These are phyloP conservation scores for Phytophthora cryptogea DNA, from an alignment of 352 stramenopile genomes.

Conservation along the genomic window DNA sequence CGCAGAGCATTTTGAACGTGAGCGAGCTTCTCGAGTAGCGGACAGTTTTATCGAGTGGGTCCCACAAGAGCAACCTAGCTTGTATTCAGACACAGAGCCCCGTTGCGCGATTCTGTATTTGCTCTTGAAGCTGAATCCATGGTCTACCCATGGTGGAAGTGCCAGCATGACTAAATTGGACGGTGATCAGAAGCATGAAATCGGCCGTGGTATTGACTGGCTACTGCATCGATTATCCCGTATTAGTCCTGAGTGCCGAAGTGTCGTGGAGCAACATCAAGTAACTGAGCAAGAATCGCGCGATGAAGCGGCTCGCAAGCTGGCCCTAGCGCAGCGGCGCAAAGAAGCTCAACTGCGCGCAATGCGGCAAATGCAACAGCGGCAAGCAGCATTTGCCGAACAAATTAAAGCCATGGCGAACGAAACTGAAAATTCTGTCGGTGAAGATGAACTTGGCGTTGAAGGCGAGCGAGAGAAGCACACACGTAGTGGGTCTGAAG, in stretches of 20 bases:
- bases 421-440: slow-evolving; percentile 47
- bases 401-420: slow-evolving; percentile 71
- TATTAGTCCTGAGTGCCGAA: slow-evolving; percentile 47
- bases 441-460: slow-evolving; percentile 43
- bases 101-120: slow-evolving; percentile 56
- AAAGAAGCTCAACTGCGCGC: slow-evolving; percentile 80
- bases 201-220: slow-evolving; percentile 80
- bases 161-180: slow-evolving; percentile 67
- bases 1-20: slow-evolving; percentile 45
- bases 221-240: slow-evolving; percentile 68
- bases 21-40: slow-evolving; percentile 47
- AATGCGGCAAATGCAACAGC: slow-evolving; percentile 80
- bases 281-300: slow-evolving; percentile 61
- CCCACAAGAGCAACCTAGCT: slow-evolving; percentile 46
- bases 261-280: slow-evolving; percentile 58
- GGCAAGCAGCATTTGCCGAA: slow-evolving; percentile 79
- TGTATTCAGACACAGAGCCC: slow-evolving; percentile 33
- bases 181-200: slow-evolving; percentile 85
- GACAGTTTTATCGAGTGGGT: slow-evolving; percentile 68
- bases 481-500: slow-evolving; percentile 31
- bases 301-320: slow-evolving; percentile 74
- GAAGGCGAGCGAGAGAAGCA: slow-evolving; percentile 33
- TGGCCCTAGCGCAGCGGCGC: slow-evolving; percentile 54
- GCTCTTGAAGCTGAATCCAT: slow-evolving; percentile 77
- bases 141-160: slow-evolving; percentile 57